Evolutionary conservation across 345 rosid genomes (phyloP).

Genomic region (Brassica rapa): DNA sequence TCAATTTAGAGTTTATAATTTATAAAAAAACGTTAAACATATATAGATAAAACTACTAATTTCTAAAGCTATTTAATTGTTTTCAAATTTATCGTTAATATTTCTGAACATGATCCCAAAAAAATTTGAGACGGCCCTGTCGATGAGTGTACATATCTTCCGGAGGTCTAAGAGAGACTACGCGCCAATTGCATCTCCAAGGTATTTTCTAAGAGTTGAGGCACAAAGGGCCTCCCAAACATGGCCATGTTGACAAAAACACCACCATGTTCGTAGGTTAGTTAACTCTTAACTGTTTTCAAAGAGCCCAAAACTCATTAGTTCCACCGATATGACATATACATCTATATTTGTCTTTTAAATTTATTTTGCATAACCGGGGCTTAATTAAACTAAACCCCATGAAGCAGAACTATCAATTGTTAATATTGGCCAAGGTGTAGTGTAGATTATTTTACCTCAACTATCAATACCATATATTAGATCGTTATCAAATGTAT

Average conservation of each 20-base stretch:
- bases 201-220: too few relatives aligned
- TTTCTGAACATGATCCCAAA: too few relatives aligned
- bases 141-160: background rate
- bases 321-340: background rate
- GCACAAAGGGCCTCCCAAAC: background rate
- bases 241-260: background rate
- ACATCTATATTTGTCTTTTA: background rate
- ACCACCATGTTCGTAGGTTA: background rate
- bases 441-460: background rate
- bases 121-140: too few relatives aligned
- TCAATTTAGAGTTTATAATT: too few relatives aligned
- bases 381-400: background rate
- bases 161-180: background rate
- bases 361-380: background rate
- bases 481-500: background rate
- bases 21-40: too few relatives aligned
- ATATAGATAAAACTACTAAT: too few relatives aligned
- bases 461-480: background rate
- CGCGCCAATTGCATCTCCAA: background rate
- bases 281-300: background rate
- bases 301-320: background rate
- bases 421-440: background rate
- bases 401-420: background rate
- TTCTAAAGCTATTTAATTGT: too few relatives aligned
- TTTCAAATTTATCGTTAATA: too few relatives aligned